Base-by-base conservation (phyloP, 495 filamentous ascomycete species). In the Tuber umbilicatum region DNA sequence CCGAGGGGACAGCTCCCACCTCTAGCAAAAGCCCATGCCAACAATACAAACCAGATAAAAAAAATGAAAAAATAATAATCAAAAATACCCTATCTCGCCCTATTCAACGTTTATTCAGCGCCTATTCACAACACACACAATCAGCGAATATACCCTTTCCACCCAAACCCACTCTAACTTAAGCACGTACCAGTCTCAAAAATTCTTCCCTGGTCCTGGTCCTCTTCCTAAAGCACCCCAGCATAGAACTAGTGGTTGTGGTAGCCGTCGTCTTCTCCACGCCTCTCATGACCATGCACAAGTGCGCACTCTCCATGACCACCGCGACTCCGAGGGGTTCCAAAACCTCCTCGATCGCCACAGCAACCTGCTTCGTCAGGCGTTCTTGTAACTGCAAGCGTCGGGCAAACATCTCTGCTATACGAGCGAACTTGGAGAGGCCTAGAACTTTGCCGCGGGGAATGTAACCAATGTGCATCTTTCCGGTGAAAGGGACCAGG, bases 391-490 rank as follows among this genome's bases (percentile, higher is more conserved):
- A 91, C 85, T 98, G 94, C 12, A 98, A 87, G 75, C 94, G 86
- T 35, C 94, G 90, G 9, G 91, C 90, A 85, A 97, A 98, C 93
- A 98, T 94, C 81, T 98, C 94, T 39, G 94, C 94, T 72, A 98
- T 92, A 64, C 94, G 90, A 27, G 94, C 94, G 43, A 98, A 86
- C 84, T 98, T 98, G 21, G 94, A 97, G 43, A 98, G 91, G 70
- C 94, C 94, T 60, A 98, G 91, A 69, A 98, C 94, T 71, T 84
- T 91, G 85, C 87, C 86, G 76, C 89, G 87, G 23, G 94, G 95
- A 73, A 98, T 97, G 83, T 98, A 98, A 39, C 94, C 94, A 79
- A 98, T 97, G 85, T 98, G 94, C 92, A 98, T 97, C 92, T 94
- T 97, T 76, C 94, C 94, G 19, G 88, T 93, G 82, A 98, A 98